These are phyloP conservation scores for Pleurotus salmoneostramineus DNA, from an alignment of 768 basidiomycete genomes.

Conservation along the genomic window DNA sequence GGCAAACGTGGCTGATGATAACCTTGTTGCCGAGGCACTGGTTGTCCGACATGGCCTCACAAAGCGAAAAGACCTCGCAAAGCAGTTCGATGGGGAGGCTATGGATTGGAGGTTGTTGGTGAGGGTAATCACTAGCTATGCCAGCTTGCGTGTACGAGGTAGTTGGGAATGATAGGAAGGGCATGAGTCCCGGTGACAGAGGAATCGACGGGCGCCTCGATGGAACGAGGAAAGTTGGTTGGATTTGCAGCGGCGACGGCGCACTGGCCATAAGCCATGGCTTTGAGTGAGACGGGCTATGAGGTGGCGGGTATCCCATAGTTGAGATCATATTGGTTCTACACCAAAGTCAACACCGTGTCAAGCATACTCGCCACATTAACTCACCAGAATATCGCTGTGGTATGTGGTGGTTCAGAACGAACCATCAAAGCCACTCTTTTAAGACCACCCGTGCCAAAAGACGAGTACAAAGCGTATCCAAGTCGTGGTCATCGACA, in stretches of 20 bases:
- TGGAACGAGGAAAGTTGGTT: neutral
- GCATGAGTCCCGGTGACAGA: neutral
- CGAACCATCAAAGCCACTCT: neutral
- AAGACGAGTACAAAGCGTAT: neutral
- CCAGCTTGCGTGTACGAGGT: neutral
- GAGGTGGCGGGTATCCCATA: neutral
- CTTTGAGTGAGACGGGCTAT: neutral
- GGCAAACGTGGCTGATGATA: conserved; percentile 2
- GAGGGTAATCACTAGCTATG: neutral
- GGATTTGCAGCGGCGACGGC: neutral
- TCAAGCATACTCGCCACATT: neutral
- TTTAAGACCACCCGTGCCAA: neutral
- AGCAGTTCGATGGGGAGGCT: neutral
- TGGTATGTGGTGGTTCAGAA: neutral
- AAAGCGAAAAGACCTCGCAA: neutral
- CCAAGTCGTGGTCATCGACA: neutral
- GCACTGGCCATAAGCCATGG: neutral
- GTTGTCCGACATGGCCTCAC: too few species aligned
- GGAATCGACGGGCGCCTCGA: neutral
- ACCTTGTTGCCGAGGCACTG: too few species aligned
- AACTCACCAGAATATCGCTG: neutral
- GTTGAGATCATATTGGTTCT: neutral
- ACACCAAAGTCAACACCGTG: neutral
- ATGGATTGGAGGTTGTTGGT: neutral
- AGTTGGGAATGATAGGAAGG: neutral